Evolutionary conservation across 2,329 filamentous ascomycete genomes (phyloP).

Genomic region (Talaromyces amestolkiae): DNA sequence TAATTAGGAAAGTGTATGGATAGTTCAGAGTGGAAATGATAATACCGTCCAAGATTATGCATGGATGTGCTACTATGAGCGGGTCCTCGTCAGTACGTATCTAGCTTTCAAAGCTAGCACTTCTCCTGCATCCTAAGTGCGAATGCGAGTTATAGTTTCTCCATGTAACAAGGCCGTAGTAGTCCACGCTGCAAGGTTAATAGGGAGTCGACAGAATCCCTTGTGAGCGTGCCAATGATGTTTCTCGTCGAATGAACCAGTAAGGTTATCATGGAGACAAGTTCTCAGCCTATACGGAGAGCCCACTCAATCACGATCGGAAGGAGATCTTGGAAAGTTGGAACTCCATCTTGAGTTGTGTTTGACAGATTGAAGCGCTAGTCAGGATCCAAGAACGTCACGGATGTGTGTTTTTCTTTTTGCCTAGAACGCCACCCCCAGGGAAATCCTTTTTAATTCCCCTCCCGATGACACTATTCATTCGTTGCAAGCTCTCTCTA

Average conservation of each 20-base stretch:
- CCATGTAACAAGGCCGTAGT: conserved; percentile 9
- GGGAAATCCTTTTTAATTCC: background rate
- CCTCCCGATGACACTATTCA: background rate
- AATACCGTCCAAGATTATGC: conserved; percentile 4
- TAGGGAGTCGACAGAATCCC: background rate
- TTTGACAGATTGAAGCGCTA: conserved; percentile 12
- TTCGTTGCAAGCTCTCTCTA: background rate
- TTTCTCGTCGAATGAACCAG: background rate
- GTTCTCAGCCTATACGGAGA: background rate
- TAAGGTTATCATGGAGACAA: background rate
- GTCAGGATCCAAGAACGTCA: conserved; percentile 5
- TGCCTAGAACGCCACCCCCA: conserved; percentile 10
- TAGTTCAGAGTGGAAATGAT: background rate
- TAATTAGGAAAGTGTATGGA: conserved; percentile 14
- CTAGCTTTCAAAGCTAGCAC: conserved; percentile 7
- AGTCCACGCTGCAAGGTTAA: conserved; percentile 1
- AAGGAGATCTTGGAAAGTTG: conserved; percentile 3
- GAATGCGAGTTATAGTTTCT: conserved; percentile 14
- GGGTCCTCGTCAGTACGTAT: conserved; percentile 4
- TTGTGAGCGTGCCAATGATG: conserved; percentile 10
- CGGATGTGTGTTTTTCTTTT: background rate
- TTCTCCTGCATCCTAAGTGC: conserved; percentile 16
- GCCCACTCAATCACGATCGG: conserved; percentile 5
- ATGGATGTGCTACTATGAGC: conserved; percentile 16
- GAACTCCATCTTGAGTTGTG: conserved; percentile 13